phyloP scores from a whole-genome alignment of 202 grass and related monocot genomes.

The Elaeis oleifera region DNA sequence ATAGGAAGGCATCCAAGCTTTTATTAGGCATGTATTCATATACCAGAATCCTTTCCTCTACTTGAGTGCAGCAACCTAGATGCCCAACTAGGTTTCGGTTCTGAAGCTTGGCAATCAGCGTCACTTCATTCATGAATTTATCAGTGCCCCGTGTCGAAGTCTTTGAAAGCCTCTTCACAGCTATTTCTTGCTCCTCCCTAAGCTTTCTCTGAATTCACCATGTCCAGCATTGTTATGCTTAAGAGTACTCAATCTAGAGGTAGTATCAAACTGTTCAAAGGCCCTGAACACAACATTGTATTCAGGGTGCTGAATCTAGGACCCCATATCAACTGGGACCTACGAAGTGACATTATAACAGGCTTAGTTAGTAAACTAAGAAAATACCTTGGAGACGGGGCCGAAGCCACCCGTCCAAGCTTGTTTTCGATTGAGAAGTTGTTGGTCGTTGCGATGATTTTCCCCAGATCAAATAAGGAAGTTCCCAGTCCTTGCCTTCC shows the following conservation, averaged over 20 bases:
- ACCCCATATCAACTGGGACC: too few species aligned
- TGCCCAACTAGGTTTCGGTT: constrained; percentile 51
- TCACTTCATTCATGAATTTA: constrained; percentile 58
- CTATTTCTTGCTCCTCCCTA: constrained; percentile 48
- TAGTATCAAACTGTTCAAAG: too few species aligned
- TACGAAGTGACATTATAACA: too few species aligned
- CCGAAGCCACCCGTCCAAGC: constrained; percentile 68
- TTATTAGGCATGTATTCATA: constrained; percentile 57
- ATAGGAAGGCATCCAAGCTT: constrained; percentile 46
- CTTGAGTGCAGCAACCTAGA: constrained; percentile 37
- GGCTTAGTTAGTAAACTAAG: too few species aligned
- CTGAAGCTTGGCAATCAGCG: constrained; percentile 55
- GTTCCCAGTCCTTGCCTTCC: constrained; percentile 34
- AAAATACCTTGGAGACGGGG: constrained; percentile 58
- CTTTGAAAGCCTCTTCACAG: constrained; percentile 46
- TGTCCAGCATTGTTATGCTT: not conserved
- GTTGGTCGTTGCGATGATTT: constrained; percentile 34
- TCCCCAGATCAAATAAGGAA: constrained; percentile 58
- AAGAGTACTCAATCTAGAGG: too few species aligned
- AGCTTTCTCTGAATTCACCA: constrained; percentile 36
- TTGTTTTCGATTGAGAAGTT: constrained; percentile 50
- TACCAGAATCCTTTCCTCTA: constrained; percentile 49
- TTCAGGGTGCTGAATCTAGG: too few species aligned
- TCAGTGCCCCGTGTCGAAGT: constrained; percentile 39
- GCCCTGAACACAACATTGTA: too few species aligned